phyloP scores from a whole-genome alignment of 1,139 yeast genomes.

The Lodderomyces jiufengensis region DNA sequence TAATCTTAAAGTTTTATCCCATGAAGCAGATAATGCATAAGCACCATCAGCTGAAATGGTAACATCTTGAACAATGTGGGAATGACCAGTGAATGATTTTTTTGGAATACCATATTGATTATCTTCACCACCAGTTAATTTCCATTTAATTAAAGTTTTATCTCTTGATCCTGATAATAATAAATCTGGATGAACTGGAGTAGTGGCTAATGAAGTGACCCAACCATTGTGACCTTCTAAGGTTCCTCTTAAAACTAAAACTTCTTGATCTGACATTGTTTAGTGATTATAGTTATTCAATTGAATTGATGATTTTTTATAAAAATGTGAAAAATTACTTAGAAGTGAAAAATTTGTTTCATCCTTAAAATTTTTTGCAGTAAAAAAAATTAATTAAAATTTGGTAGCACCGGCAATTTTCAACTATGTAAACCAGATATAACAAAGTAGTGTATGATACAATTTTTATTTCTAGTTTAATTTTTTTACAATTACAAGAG shows the following conservation, averaged over 20 bases:
- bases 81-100: conserved; percentile 97
- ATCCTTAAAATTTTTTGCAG: neutral
- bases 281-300: neutral
- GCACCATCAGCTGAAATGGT: conserved; percentile 98
- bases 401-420: too few species aligned
- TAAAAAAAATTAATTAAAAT: neutral
- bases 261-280: conserved; percentile 75
- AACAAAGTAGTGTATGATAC: too few species aligned
- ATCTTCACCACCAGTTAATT: conserved; percentile 93
- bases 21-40: conserved; percentile 97
- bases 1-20: conserved; percentile 99
- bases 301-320: neutral
- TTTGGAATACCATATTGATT: conserved; percentile 97
- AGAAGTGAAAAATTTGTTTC: too few species aligned
- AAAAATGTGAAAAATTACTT: conserved; percentile 5
- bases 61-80: conserved; percentile 98
- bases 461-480: too few species aligned
- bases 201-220: conserved; percentile 99
- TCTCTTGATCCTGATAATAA: conserved; percentile 99
- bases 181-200: conserved; percentile 97
- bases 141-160: conserved; percentile 98
- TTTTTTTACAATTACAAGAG: too few species aligned
- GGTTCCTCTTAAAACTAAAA: conserved; percentile 99
- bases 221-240: conserved; percentile 85
- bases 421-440: too few species aligned